A percentile compares a stretch with the other conserved stretches of the same genome.
phyloP scores from a whole-genome alignment of 78 protist genomes.

The Cavenderia fasciculata region DNA sequence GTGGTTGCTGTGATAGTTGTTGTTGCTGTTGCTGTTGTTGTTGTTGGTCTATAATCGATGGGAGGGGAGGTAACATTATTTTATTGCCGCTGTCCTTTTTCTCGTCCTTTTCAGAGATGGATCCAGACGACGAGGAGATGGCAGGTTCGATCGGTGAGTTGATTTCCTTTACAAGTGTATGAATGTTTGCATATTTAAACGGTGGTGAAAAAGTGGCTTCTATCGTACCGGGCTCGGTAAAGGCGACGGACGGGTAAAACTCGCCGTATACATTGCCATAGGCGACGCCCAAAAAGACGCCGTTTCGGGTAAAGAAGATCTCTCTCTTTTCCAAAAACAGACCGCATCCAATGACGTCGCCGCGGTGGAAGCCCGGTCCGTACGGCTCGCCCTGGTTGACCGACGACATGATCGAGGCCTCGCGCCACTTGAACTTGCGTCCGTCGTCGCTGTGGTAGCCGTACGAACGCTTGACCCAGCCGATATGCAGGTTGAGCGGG shows the following conservation, averaged over 20 bases:
- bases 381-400: conserved; percentile 67
- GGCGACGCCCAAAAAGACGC: conserved; percentile 47
- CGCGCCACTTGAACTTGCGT: conserved; percentile 62
- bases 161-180: no score
- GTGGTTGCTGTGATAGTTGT: not conserved
- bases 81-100: no score
- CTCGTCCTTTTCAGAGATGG: no score
- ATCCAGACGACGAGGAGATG: no score
- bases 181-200: conserved; percentile 40
- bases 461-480: conserved; percentile 59
- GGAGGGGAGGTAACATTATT: no score
- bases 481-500: conserved; percentile 37
- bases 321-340: not conserved
- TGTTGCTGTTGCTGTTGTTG: not conserved
- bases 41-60: no score
- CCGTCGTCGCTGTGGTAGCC: conserved; percentile 78
- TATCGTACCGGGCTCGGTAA: conserved; percentile 66
- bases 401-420: not conserved
- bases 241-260: conserved; percentile 52
- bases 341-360: conserved; percentile 79
- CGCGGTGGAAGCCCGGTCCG: conserved; percentile 40
- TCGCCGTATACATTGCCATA: conserved; percentile 47
- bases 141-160: no score
- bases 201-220: conserved; percentile 55
- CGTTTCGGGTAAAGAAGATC: conserved; percentile 72